Conservation (phyloP, 139 green algal species). For the Desmodesmus armatus region DNA sequence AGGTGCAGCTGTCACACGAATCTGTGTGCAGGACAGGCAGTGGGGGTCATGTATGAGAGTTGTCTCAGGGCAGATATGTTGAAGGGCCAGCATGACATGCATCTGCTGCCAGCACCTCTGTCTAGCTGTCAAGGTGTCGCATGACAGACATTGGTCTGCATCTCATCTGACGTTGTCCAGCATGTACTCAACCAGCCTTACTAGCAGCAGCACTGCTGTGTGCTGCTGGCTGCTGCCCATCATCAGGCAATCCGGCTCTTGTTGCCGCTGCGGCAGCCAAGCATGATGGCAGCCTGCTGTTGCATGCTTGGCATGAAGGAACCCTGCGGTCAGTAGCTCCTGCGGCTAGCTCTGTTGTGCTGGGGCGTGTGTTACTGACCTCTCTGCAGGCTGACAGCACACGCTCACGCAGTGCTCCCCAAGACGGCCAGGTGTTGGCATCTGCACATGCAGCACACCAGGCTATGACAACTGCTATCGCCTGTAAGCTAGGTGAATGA, state of each 20-base stretch:
- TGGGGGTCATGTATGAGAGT: no score
- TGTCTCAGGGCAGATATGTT: not conserved
- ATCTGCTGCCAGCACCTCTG: not conserved
- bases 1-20: constrained; percentile 69
- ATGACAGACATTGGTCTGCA: no score
- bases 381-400: constrained; percentile 75
- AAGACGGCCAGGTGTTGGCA: constrained; percentile 84
- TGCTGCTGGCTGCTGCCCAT: no score
- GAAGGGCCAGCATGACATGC: not conserved
- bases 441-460: constrained; percentile 51
- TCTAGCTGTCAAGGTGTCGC: not conserved
- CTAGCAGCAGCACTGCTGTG: not conserved
- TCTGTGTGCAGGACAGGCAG: constrained; percentile 51
- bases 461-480: not conserved
- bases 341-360: not conserved
- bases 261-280: not conserved
- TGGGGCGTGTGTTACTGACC: constrained; percentile 40
- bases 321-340: not conserved
- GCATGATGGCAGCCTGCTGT: not conserved
- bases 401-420: constrained; percentile 81
- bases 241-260: not conserved
- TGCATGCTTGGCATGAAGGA: not conserved
- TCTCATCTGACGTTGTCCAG: no score
- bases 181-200: no score
- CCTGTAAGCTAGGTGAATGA: not conserved